These are phyloP conservation scores for Fusarium sp. DNA, from an alignment of 2,329 filamentous ascomycete species.

Conservation along the genomic window DNA sequence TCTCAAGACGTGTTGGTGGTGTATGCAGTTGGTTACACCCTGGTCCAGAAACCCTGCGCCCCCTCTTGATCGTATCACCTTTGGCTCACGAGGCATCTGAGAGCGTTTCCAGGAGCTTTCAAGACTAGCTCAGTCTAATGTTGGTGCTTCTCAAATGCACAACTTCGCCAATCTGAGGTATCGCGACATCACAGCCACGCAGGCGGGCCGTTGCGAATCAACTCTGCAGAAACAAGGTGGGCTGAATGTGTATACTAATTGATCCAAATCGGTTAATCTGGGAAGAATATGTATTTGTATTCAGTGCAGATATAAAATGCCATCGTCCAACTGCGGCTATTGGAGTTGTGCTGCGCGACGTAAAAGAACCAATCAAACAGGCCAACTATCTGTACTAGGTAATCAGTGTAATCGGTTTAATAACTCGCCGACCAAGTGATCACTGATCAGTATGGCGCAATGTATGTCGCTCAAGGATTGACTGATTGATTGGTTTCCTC, in stretches of 20 bases:
- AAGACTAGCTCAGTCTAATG: background rate
- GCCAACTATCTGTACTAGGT: background rate
- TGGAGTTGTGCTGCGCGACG: background rate
- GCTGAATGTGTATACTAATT: background rate
- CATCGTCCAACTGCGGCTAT: background rate
- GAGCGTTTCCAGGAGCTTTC: background rate
- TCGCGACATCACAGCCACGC: conserved; percentile 25
- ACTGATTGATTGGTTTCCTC: background rate
- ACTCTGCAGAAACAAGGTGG: background rate
- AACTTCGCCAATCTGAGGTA: background rate
- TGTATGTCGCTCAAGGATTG: background rate
- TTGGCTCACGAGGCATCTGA: conserved; percentile 16
- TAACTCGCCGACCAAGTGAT: background rate
- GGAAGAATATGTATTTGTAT: background rate
- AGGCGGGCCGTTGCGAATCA: conserved; percentile 27
- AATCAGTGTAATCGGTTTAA: conserved; percentile 4
- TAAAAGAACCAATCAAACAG: conserved; percentile 15
- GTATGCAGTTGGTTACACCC: conserved; percentile 29
- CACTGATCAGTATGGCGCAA: background rate
- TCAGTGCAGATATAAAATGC: background rate
- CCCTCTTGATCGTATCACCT: conserved; percentile 12
- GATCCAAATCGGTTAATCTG: background rate
- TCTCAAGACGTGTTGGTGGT: conserved; percentile 4
- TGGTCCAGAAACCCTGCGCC: conserved; percentile 35
- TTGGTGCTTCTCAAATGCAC: background rate